Evolutionary conservation across 495 filamentous ascomycete species (phyloP), one percentile per base, ranked within the genome.

Genomic region (Hypoxylon perforatum): DNA sequence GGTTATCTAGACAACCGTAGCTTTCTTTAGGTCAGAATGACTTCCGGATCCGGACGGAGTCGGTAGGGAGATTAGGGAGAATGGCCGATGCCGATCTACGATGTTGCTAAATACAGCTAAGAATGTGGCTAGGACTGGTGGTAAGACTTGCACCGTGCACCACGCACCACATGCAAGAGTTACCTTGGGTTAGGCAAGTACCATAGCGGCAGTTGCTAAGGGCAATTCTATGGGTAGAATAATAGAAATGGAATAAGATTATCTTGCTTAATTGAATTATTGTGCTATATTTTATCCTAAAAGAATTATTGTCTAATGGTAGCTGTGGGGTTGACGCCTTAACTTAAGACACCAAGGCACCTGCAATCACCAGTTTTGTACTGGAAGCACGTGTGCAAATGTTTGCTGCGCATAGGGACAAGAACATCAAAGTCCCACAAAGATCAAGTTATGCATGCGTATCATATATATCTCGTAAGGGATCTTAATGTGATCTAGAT

Each of bases 1-100:
- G 56, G 33, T n/a, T n/a, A n/a, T n/a, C n/a, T 35, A 41, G 12
- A 21, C 28, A 17, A 38, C 7, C 17, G 23, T 51, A 36, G 47
- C 30, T 35, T 17, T 36, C 15, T 44, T 4, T 22, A 38, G 15
- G 4, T 17, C 2, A 61, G 50, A 17, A 19, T 23, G 11, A 61
- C 21, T 59, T 56, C 67, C 57, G 57, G 33, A 62, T 62, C 46
- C 44, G 62, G 62, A 57, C 44, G 53, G 50, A 35, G 50, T 56
- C 33, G 23, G 56, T 45, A 46, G 51, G 55, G 56, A 42, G 42
- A 45, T 54, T 58, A 48, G 46, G 12, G 39, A 42, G 42, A 54
- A 41, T 48, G 58, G 61, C 48, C 61, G 30, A 30, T 15, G 12
- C 52, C 41, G 53, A 18, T 39, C 36, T 65, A 48, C 39, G 56